These are phyloP conservation scores for Xanthoconium separans DNA, from an alignment of 1,284 basidiomycete species.

Conservation along the genomic window DNA sequence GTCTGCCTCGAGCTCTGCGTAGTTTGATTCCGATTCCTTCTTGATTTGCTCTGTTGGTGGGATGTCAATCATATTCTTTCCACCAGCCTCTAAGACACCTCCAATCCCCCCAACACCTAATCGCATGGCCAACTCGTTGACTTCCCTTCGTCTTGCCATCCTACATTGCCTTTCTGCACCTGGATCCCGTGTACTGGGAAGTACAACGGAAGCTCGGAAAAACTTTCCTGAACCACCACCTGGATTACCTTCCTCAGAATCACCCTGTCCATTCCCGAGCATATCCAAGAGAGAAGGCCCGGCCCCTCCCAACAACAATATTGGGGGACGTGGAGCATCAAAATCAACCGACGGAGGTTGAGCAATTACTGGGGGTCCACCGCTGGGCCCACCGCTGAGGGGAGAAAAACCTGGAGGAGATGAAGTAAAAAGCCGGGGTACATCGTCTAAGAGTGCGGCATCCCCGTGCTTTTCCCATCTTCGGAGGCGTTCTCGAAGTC, in stretches of 20 bases:
- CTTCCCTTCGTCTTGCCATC: slow-evolving; percentile 61
- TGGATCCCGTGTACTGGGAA: slow-evolving; percentile 62
- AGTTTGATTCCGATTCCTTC: slow-evolving; percentile 2
- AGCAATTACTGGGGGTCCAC: slow-evolving; percentile 12
- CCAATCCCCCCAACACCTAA: slow-evolving; percentile 78
- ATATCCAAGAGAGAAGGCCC: slow-evolving; percentile 30
- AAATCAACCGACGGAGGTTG: slow-evolving; percentile 34
- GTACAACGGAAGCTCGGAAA: slow-evolving; percentile 70
- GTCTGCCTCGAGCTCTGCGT: slow-evolving; percentile 19
- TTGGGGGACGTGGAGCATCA: slow-evolving; percentile 40
- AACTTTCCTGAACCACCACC: slow-evolving; percentile 39
- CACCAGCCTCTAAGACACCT: slow-evolving; percentile 53
- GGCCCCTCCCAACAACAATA: slow-evolving; percentile 51
- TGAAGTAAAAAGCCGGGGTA: slow-evolving; percentile 49
- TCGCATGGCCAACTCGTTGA: slow-evolving; percentile 76
- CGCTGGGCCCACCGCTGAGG: slow-evolving; percentile 2
- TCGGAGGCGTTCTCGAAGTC: slow-evolving; percentile 62
- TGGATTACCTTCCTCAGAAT: slow-evolving; percentile 23
- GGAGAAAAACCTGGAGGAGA: slow-evolving; percentile 17
- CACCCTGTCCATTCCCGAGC: slow-evolving; percentile 14
- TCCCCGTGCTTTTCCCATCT: slow-evolving; percentile 68
- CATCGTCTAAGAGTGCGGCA: slow-evolving; percentile 52
- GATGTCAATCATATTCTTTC: slow-evolving; percentile 4
- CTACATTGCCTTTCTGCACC: slow-evolving; percentile 58
- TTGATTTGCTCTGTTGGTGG: slow-evolving; percentile 2